Conservation (phyloP, 495 filamentous ascomycete species). For the Thozetella sp. region DNA sequence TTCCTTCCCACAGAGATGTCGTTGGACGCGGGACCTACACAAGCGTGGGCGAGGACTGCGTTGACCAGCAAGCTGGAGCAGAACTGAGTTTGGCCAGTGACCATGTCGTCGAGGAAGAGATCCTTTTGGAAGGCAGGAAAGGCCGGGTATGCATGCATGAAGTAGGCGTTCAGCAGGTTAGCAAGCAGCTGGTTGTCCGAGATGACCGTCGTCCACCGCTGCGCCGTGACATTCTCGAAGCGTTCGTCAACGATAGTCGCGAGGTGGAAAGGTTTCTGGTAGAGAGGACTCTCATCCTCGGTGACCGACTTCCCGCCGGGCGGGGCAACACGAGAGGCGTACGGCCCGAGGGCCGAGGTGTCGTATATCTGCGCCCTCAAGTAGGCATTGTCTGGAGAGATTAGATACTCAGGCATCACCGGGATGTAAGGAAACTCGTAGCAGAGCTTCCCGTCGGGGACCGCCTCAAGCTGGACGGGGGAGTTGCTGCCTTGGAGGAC, state of each 20-base stretch:
- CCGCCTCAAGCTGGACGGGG: slow-evolving; percentile 24
- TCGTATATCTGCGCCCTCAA: slow-evolving; percentile 26
- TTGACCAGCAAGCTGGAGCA: slow-evolving; percentile 31
- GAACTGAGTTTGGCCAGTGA: slow-evolving; percentile 13
- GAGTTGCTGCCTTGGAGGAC: slow-evolving; percentile 29
- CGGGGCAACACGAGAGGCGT: no score
- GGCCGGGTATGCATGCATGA: slow-evolving; percentile 24
- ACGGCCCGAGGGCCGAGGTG: slow-evolving; percentile 10
- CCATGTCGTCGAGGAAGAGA: slow-evolving; percentile 25
- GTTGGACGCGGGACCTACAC: slow-evolving; percentile 20
- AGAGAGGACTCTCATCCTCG: slow-evolving; percentile 10
- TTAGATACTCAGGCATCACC: slow-evolving; percentile 20
- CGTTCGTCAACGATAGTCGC: slow-evolving; percentile 23
- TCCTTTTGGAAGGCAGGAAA: slow-evolving; percentile 26
- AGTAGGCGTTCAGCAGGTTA: slow-evolving; percentile 20
- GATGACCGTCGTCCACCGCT: slow-evolving; percentile 24
- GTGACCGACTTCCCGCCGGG: neutral
- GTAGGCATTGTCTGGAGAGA: slow-evolving; percentile 22
- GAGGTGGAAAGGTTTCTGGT: slow-evolving; percentile 25
- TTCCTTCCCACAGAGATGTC: neutral
- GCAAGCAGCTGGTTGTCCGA: slow-evolving; percentile 22
- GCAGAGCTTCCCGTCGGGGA: slow-evolving; percentile 23
- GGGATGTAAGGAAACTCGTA: slow-evolving; percentile 28
- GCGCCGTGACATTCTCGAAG: slow-evolving; percentile 16
- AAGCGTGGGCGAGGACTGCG: slow-evolving; percentile 25